Evolutionary conservation across 352 stramenopile genomes (phyloP).

Genomic region (Globisporangium nunn): DNA sequence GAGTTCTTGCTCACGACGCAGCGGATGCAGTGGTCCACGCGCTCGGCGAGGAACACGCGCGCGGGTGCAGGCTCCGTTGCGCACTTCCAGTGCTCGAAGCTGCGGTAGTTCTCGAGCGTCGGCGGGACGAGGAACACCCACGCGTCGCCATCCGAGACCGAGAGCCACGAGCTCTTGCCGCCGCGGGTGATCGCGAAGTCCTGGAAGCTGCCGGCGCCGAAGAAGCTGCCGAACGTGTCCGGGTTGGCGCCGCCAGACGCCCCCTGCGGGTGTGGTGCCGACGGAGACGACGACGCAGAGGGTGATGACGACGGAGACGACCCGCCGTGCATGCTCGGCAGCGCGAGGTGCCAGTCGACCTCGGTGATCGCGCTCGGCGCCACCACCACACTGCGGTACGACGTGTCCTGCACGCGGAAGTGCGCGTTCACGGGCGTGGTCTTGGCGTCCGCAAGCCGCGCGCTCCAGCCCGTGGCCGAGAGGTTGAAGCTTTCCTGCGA

Average conservation of each 20-base stretch:
- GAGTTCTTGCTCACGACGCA: conserved; percentile 37
- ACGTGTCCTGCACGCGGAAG: conserved; percentile 45
- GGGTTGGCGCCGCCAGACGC: conserved; percentile 15
- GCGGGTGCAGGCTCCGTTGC: conserved; percentile 23
- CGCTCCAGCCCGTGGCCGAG: conserved; percentile 11
- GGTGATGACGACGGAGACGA: conserved; percentile 2
- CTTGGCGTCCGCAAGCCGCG: conserved; percentile 10
- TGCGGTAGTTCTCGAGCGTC: conserved; percentile 29
- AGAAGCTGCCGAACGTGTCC: conserved; percentile 53
- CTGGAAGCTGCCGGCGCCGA: conserved; percentile 47
- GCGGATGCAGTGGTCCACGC: conserved; percentile 70
- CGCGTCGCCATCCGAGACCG: conserved; percentile 49
- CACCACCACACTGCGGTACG: conserved; percentile 29
- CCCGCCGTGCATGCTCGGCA: conserved; percentile 8
- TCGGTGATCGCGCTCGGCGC: conserved; percentile 37
- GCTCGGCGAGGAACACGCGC: conserved; percentile 53
- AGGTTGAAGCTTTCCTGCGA: conserved; percentile 18
- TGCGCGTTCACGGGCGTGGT: conserved; percentile 37
- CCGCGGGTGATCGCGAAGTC: conserved; percentile 56
- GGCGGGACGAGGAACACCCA: conserved; percentile 68
- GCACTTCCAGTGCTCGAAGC: conserved; percentile 53
- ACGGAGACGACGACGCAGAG: conserved; percentile 6
- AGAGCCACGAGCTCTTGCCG: conserved; percentile 55
- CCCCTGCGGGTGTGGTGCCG: conserved; percentile 4
- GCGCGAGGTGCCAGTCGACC: conserved; percentile 44